Evolutionary conservation across 805 yeast species (phyloP).

Genomic region (Myxozyma sirexii): DNA sequence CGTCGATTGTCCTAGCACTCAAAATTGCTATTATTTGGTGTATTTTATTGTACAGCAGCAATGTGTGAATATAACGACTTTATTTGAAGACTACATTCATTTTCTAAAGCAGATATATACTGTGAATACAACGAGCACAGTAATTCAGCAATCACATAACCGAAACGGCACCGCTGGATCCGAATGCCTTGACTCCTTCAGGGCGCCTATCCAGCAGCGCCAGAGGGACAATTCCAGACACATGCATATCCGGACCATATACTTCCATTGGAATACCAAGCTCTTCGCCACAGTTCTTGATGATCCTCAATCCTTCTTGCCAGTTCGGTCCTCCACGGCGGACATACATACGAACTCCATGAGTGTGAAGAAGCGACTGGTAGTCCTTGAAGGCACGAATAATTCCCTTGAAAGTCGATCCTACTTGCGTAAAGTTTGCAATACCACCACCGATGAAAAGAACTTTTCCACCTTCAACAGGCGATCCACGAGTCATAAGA

Average conservation of each 20-base stretch:
- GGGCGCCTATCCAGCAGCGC: slow-evolving; percentile 49
- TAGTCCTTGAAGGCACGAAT: slow-evolving; percentile 52
- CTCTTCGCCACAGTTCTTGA: slow-evolving; percentile 50
- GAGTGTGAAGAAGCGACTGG: slow-evolving; percentile 44
- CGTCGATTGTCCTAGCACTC: too few relatives aligned
- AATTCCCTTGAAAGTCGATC: slow-evolving; percentile 53
- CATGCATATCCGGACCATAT: slow-evolving; percentile 56
- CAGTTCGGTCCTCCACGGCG: slow-evolving; percentile 55
- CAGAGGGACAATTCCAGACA: slow-evolving; percentile 51
- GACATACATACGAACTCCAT: slow-evolving; percentile 48
- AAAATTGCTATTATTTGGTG: too few relatives aligned
- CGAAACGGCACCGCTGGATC: slow-evolving; percentile 31
- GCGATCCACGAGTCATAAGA: slow-evolving; percentile 49
- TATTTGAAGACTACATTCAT: too few relatives aligned
- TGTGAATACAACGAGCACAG: background rate
- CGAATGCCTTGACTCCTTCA: slow-evolving; percentile 46
- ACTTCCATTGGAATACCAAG: slow-evolving; percentile 51
- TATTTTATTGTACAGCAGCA: too few relatives aligned
- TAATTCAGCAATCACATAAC: background rate
- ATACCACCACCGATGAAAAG: slow-evolving; percentile 53
- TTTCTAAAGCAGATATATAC: too few relatives aligned
- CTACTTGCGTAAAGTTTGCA: slow-evolving; percentile 53
- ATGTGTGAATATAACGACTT: too few relatives aligned
- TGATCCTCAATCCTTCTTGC: slow-evolving; percentile 52
- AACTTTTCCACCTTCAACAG: slow-evolving; percentile 45